phyloP scores from a whole-genome alignment of 2,329 filamentous ascomycete genomes.

The Microascus cirrosus region DNA sequence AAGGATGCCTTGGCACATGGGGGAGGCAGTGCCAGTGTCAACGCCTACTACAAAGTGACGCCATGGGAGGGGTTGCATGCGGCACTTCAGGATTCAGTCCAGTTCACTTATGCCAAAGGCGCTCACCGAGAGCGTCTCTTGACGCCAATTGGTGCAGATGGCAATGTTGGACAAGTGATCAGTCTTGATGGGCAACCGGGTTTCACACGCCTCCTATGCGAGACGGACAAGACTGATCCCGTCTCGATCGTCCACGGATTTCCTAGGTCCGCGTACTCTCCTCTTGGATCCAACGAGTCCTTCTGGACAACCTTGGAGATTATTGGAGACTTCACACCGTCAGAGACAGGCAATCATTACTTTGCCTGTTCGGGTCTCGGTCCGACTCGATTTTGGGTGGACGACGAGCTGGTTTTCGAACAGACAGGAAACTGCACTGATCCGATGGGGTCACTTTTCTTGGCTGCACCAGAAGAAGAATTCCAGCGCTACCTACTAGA shows the following conservation, averaged over 20 bases:
- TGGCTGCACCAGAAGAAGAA: constrained; percentile 6
- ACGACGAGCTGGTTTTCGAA: not conserved
- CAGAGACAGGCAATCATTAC: not conserved
- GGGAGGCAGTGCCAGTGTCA: constrained; percentile 23
- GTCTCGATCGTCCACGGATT: constrained; percentile 12
- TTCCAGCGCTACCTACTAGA: constrained; percentile 13
- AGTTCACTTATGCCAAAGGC: not conserved
- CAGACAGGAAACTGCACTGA: not conserved
- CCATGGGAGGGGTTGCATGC: not conserved
- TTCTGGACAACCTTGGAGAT: not conserved
- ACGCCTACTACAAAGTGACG: constrained; percentile 18
- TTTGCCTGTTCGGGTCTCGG: not conserved
- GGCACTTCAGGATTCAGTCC: not conserved
- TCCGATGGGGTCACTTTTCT: not conserved
- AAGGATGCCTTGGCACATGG: constrained; percentile 22
- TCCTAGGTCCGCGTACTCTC: not conserved
- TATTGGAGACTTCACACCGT: not conserved
- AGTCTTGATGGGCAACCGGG: constrained; percentile 18
- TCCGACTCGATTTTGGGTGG: not conserved
- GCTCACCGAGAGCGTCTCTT: not conserved
- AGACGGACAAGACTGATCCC: constrained; percentile 14
- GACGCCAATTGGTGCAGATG: not conserved
- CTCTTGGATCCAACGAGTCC: not conserved
- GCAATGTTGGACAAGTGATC: not conserved
- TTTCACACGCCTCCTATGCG: constrained; percentile 18